Base-by-base conservation (phyloP, 192 early-diverging fungal species). In the Podila epigama region DNA sequence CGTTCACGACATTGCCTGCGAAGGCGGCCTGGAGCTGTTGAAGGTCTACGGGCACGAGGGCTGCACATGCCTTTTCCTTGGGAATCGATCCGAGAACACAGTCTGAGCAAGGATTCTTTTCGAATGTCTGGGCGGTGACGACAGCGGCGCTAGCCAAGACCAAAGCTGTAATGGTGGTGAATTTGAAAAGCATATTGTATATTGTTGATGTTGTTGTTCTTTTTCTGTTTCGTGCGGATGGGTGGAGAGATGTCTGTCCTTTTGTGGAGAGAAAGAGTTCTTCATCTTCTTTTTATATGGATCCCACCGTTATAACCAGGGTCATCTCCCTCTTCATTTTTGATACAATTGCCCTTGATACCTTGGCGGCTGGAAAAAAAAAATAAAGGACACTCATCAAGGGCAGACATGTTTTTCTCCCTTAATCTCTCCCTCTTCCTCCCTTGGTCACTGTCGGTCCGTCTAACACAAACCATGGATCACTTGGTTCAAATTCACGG, bases 171-270 rank as follows among this genome's bases (percentile, higher is more conserved):
- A 69, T 3, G 31, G 60, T 32, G 5, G 29, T 8, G 16, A 58
- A 16, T 51, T 60, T 69, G 34, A 52, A 52, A 8, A 35, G 66
- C 67, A 69, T 69, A 20, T 18, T 66, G 52, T 35, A 4, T 18
- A 44, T 27, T 41, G 5, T 20, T 33, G 27, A 29, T 36, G 57
- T 25, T 33, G 55, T 34, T 29, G 20, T n/a, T 7, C 4, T 15
- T 44, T 1, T 5, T 28, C 22, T 29, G 41, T 29, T 36, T 10
- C n/a, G 12, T 40, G 12, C 6, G 16, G 48, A 22, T 25, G 62
- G 27, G 48, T 52, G 13, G 20, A 28, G 22, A 7, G 20, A 29
- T 35, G 16, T 22, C 11, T n/a, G 51, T 16, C 20, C 25, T 18
- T 56, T 16, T 18, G 22, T 44, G 16, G 40, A 1, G 41, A n/a